A percentile compares a stretch with the other conserved stretches of the same genome.
phyloP scores from a whole-genome alignment of 805 yeast genomes.

The Helenozyma rhizophorensis region DNA sequence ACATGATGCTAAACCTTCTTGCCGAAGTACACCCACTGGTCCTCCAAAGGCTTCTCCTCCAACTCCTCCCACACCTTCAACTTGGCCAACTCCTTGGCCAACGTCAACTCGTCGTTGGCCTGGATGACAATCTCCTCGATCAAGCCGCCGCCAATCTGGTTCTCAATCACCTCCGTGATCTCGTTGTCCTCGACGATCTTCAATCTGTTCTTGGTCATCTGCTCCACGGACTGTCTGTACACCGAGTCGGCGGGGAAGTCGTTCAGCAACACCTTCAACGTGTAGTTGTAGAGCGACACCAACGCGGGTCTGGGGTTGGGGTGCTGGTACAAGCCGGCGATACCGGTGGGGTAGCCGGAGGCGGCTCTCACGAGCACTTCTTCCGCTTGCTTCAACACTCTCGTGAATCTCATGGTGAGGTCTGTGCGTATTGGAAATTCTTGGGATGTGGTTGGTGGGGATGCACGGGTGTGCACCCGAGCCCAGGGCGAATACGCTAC shows the following conservation, averaged over 20 bases:
- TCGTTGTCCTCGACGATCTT: conserved; percentile 60
- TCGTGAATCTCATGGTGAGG: conserved; percentile 35
- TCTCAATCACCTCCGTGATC: conserved; percentile 62
- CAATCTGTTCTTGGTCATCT: conserved; percentile 66
- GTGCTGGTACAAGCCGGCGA: conserved; percentile 73
- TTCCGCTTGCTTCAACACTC: conserved; percentile 40
- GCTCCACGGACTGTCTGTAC: conserved; percentile 70
- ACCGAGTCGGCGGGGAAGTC: conserved; percentile 71
- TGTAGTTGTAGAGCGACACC: conserved; percentile 63
- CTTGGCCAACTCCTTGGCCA: conserved; percentile 63
- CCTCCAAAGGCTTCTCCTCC: conserved; percentile 73
- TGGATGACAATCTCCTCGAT: conserved; percentile 80
- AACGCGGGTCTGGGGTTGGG: conserved; percentile 83
- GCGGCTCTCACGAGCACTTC: conserved; percentile 56
- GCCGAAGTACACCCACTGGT: conserved; percentile 82
- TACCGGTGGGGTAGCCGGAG: conserved; percentile 72
- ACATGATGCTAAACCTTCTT: conserved; percentile 39
- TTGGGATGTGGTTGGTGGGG: conserved; percentile 14
- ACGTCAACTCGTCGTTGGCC: conserved; percentile 73
- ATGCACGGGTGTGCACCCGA: conserved; percentile 13
- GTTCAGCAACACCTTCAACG: conserved; percentile 52
- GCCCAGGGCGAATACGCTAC: too few relatives aligned
- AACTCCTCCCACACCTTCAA: conserved; percentile 77
- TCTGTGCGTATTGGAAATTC: conserved; percentile 7
- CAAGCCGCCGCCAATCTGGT: conserved; percentile 73